Conservation (phyloP, 352 stramenopile species). For the Globisporangium viniferum region DNA sequence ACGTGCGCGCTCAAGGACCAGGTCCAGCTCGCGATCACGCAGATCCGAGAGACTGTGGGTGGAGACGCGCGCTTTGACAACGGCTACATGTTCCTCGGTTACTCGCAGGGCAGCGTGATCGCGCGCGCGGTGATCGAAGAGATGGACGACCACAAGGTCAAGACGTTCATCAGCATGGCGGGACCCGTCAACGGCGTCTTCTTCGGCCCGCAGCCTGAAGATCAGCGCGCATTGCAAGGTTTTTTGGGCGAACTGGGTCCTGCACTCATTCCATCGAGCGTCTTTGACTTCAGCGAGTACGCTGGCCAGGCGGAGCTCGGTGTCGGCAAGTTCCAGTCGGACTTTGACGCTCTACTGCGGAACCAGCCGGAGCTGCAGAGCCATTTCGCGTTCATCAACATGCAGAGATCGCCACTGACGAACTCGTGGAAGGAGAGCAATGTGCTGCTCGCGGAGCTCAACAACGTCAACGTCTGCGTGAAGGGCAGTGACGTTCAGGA, state of each 20-base stretch:
- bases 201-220: conserved; percentile 32
- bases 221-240: conserved; percentile 10
- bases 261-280: conserved; percentile 11
- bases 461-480: conserved; percentile 29
- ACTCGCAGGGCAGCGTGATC: conserved; percentile 46
- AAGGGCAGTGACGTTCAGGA: conserved; percentile 12
- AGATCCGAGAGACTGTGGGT: conserved; percentile 25
- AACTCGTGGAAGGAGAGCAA: conserved; percentile 20
- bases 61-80: conserved; percentile 22
- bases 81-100: conserved; percentile 46
- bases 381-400: conserved; percentile 25
- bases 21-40: conserved; percentile 33
- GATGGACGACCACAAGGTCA: conserved; percentile 54
- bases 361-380: conserved; percentile 18
- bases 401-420: conserved; percentile 22
- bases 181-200: conserved; percentile 45
- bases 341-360: conserved; percentile 21
- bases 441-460: conserved; percentile 21
- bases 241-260: conserved; percentile 23
- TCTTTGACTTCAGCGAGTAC: conserved; percentile 38
- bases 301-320: conserved; percentile 10
- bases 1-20: conserved; percentile 27
- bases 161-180: conserved; percentile 44
- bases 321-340: conserved; percentile 30
- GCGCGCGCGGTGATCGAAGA: conserved; percentile 44